phyloP scores from a whole-genome alignment of 2,329 filamentous ascomycete genomes.

The Coniochaeta sp. region DNA sequence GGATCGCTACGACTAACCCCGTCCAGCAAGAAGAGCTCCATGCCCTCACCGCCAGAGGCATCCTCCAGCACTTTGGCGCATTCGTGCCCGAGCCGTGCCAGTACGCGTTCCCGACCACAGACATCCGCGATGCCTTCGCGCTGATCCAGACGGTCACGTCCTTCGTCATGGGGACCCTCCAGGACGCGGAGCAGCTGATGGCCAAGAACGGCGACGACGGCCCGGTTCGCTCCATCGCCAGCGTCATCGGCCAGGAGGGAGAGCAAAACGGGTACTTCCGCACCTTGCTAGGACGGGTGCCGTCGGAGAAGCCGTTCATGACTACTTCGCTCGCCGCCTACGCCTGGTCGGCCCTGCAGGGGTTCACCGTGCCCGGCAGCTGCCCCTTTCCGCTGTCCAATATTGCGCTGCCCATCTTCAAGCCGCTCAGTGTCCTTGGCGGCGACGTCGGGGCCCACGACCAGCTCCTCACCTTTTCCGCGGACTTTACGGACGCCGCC shows the following conservation, averaged over 20 bases:
- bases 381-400: constrained; percentile 48
- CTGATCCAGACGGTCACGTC: constrained; percentile 62
- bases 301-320: constrained; percentile 59
- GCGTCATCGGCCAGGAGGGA: constrained; percentile 66
- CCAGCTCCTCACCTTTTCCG: constrained; percentile 43
- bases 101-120: constrained; percentile 56
- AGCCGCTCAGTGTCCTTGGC: constrained; percentile 35
- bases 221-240: constrained; percentile 50
- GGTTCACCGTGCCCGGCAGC: constrained; percentile 45
- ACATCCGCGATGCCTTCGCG: constrained; percentile 49
- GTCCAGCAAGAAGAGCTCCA: constrained; percentile 61
- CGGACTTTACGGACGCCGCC: constrained; percentile 26
- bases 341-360: constrained; percentile 56
- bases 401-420: constrained; percentile 51
- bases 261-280: constrained; percentile 69
- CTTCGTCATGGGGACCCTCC: constrained; percentile 61
- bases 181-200: constrained; percentile 53
- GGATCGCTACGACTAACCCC: neutral
- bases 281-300: constrained; percentile 45
- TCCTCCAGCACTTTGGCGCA: constrained; percentile 43
- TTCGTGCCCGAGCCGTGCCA: constrained; percentile 54
- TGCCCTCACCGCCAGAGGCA: constrained; percentile 51
- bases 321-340: constrained; percentile 56
- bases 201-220: constrained; percentile 45
- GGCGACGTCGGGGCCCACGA: constrained; percentile 33